These are phyloP conservation scores for Candida piceae DNA, from an alignment of 805 yeast species.

Conservation along the genomic window DNA sequence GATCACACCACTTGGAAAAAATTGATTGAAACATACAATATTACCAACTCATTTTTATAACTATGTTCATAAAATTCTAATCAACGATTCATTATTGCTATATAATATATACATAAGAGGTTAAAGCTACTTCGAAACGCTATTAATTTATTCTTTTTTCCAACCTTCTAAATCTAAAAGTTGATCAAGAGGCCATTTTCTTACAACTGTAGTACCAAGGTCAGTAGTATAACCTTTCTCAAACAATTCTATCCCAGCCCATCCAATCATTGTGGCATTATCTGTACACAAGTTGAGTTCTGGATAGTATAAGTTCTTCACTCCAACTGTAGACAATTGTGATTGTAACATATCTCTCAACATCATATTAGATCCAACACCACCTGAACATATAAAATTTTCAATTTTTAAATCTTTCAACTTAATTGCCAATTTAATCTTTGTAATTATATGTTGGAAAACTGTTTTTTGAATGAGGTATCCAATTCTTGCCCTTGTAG, in stretches of 20 bases:
- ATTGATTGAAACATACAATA: constrained; percentile 48
- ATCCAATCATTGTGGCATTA: constrained; percentile 95
- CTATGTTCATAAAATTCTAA: too few relatives aligned
- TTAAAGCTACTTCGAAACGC: too few relatives aligned
- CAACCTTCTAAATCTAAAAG: constrained; percentile 48
- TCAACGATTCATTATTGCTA: too few relatives aligned
- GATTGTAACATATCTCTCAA: constrained; percentile 45
- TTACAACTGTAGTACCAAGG: constrained; percentile 53
- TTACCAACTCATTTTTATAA: constrained; percentile 45
- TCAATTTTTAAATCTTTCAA: constrained; percentile 36
- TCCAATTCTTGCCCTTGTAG: constrained; percentile 42
- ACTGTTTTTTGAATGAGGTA: constrained; percentile 57
- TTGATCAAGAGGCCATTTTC: constrained; percentile 78
- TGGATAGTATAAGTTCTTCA: constrained; percentile 56
- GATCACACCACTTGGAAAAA: constrained; percentile 63
- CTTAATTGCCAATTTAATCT: constrained; percentile 48
- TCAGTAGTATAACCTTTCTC: constrained; percentile 52
- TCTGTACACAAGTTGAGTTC: constrained; percentile 77
- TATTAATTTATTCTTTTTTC: constrained; percentile 28
- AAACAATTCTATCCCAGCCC: constrained; percentile 88
- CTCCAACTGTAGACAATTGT: constrained; percentile 29
- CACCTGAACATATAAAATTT: constrained; percentile 81
- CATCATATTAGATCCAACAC: constrained; percentile 76
- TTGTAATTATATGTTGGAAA: constrained; percentile 67
- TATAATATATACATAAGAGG: too few relatives aligned